Base-by-base conservation (phyloP, 768 basidiomycete species). In the Gymnopilus dilepis region DNA sequence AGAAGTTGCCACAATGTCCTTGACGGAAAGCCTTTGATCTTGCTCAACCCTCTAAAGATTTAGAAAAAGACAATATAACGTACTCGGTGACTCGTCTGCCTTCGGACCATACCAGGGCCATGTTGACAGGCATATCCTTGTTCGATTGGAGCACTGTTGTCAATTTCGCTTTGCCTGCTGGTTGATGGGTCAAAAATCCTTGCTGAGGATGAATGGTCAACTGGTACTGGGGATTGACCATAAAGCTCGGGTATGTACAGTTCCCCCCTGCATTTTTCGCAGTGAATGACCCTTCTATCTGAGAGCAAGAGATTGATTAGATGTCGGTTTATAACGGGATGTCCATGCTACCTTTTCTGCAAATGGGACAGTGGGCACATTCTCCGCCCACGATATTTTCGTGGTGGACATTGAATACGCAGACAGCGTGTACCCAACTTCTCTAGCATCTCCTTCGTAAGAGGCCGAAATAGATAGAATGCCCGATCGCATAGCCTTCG, bases 151-250 rank as follows among this genome's bases (percentile, higher is more conserved):
- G 68, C 1, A 77, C 78, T 31, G 91, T 59, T 7, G 77, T 72
- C 6, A 80, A 76, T 66, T 81, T 87, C 21, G 68, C 64, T 48
- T 67, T 71, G 30, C 52, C 65, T 6, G 64, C 47, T 43, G 34
- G 41, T 43, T 37, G 34, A 33, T 33, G 41, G 34, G n/a, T 19
- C 42, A 31, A 41, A 22, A 60, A 56, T 60, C 43, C 26, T 28
- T 45, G 28, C 33, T 58, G 70, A 4, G 84, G 77, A 56, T 81
- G 76, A 19, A 97, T 75, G 6, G 75, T 81, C 13, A 98, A 77
- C 58, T 83, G 82, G 73, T 93, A 98, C 69, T 97, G 94, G 0
- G 96, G 96, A 70, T 98, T 99, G 51, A 85, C 74, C 87, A 97
- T 91, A 73, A 91, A 97, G 0, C 90, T 89, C 0, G 92, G 86